phyloP scores from a whole-genome alignment of 140 eudicot species.

The Senecio squalidus region DNA sequence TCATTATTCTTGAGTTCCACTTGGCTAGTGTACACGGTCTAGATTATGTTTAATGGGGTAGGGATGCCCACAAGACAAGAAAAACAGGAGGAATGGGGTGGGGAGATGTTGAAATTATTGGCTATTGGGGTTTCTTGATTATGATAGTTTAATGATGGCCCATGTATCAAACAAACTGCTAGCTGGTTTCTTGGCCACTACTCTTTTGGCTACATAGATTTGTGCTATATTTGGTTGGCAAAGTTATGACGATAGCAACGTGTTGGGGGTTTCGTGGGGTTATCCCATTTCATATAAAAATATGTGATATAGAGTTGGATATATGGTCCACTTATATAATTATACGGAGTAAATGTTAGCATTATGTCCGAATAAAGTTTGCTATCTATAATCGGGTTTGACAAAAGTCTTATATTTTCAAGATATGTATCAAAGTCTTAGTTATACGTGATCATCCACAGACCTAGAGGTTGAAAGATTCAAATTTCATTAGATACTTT shows the following conservation, averaged over 20 bases:
- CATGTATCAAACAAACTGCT: slow-evolving; percentile 31
- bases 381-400: not conserved
- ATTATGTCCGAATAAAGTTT: too few relatives aligned
- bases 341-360: too few relatives aligned
- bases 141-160: slow-evolving; percentile 31
- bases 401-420: not conserved
- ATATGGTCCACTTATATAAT: too few relatives aligned
- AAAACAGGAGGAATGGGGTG: slow-evolving; percentile 10
- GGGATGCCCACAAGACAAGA: slow-evolving; percentile 18
- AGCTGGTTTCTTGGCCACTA: slow-evolving; percentile 41
- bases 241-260: slow-evolving; percentile 17
- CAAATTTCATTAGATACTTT: too few relatives aligned
- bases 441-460: not conserved
- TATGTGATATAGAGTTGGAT: not conserved
- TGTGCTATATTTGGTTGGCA: slow-evolving; percentile 31
- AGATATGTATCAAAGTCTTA: not conserved
- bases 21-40: slow-evolving; percentile 9
- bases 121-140: slow-evolving; percentile 18
- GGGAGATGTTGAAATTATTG: slow-evolving; percentile 19
- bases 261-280: slow-evolving; percentile 9
- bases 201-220: slow-evolving; percentile 21
- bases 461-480: not conserved
- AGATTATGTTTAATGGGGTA: slow-evolving; percentile 22
- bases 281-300: not conserved
- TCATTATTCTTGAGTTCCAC: slow-evolving; percentile 17